These are phyloP conservation scores for Myrica gale DNA, from an alignment of 306 rosid genomes.

Conservation along the genomic window DNA sequence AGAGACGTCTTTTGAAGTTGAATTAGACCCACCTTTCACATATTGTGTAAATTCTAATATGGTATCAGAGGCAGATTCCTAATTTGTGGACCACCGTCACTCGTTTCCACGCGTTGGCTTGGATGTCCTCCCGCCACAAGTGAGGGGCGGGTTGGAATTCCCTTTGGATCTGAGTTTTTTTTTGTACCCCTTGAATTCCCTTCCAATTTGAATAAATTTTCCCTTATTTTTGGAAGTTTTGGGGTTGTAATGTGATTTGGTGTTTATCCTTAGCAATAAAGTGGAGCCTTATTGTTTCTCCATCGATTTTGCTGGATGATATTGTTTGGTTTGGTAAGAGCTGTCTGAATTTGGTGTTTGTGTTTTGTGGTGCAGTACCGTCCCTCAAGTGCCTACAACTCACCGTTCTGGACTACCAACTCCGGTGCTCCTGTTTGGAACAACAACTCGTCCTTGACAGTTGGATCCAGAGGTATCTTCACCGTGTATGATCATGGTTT, in stretches of 20 bases:
- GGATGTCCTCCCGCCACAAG: no score
- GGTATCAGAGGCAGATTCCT: no score
- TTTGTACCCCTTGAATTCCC: background rate
- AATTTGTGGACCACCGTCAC: no score
- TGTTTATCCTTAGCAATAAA: background rate
- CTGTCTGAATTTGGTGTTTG: background rate
- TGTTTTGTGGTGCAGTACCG: constrained; percentile 52
- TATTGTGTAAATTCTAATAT: no score
- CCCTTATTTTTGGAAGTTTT: no score
- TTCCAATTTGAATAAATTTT: no score
- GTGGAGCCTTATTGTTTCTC: background rate
- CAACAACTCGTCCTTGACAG: constrained; percentile 66
- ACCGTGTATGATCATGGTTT: background rate
- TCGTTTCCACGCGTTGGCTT: no score
- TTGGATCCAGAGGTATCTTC: constrained; percentile 64
- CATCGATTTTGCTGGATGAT: background rate
- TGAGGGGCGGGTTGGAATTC: no score
- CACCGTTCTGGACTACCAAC: constrained; percentile 85
- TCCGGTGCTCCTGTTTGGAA: constrained; percentile 89
- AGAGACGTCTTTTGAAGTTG: no score
- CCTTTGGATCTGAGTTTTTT: background rate
- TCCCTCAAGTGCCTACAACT: constrained; percentile 75
- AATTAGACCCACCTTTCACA: no score
- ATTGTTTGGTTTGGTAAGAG: background rate
- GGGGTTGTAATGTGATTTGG: no score